These are phyloP conservation scores for Cutaneotrichosporon sp. DNA, from an alignment of 1,284 basidiomycete species.

Conservation along the genomic window DNA sequence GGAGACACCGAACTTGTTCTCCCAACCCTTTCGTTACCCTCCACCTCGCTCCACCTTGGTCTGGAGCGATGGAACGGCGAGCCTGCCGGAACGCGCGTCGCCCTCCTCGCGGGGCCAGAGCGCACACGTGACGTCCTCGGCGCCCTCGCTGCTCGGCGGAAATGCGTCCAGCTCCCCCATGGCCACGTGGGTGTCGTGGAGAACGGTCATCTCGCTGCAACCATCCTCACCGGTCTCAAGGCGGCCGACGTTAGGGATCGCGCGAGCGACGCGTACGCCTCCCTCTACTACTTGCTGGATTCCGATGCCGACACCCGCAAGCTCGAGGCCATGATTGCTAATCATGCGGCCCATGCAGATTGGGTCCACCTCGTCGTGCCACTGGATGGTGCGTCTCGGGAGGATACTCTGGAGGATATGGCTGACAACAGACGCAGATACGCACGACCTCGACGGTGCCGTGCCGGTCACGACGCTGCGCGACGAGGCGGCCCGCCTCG, in stretches of 20 bases:
- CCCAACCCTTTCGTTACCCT: constrained; percentile 41
- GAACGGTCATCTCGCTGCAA: constrained; percentile 22
- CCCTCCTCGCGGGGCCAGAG: constrained; percentile 31
- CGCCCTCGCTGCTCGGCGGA: constrained; percentile 25
- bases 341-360: constrained; percentile 25
- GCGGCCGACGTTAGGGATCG: constrained; percentile 23
- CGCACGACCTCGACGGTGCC: not conserved
- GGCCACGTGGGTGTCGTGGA: constrained; percentile 35
- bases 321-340: constrained; percentile 30
- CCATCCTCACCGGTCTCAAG: constrained; percentile 29
- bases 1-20: constrained; percentile 38
- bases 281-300: constrained; percentile 35
- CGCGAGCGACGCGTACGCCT: constrained; percentile 28
- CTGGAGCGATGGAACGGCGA: constrained; percentile 30
- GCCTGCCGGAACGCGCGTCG: constrained; percentile 27
- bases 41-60: constrained; percentile 40
- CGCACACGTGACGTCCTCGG: constrained; percentile 30
- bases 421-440: constrained; percentile 20
- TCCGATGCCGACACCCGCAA: constrained; percentile 28
- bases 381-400: constrained; percentile 22
- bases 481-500: constrained; percentile 12
- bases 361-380: constrained; percentile 36
- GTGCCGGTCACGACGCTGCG: constrained; percentile 21
- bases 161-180: constrained; percentile 35
- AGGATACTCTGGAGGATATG: not conserved